These are phyloP conservation scores for Sextonia rubra DNA, from an alignment of 164 flowering plant genomes.

Conservation along the genomic window DNA sequence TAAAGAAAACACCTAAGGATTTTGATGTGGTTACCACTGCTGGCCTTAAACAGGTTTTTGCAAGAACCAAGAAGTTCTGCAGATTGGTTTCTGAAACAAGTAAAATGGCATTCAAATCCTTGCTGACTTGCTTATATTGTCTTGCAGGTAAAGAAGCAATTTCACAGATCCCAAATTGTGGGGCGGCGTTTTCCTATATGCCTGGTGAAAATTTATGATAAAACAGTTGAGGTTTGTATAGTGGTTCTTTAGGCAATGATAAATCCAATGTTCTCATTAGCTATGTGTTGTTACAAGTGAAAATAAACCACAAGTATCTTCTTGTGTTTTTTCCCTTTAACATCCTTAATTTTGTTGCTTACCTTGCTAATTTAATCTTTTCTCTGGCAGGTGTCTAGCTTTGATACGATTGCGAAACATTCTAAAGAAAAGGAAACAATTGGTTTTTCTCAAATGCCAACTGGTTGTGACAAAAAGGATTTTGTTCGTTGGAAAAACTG, in stretches of 20 bases:
- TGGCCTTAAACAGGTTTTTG: constrained; percentile 52
- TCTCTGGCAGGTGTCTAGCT: constrained; percentile 69
- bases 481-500: constrained; percentile 59
- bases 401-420: constrained; percentile 44
- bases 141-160: constrained; percentile 46
- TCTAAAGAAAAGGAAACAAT: constrained; percentile 25
- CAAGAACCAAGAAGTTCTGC: background rate
- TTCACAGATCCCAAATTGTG: constrained; percentile 41
- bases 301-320: background rate
- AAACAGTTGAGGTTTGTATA: constrained; percentile 58
- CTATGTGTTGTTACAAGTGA: background rate
- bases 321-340: background rate
- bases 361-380: background rate
- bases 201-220: constrained; percentile 39
- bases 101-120: background rate
- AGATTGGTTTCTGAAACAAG: background rate
- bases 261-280: background rate
- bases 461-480: constrained; percentile 41
- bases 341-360: background rate
- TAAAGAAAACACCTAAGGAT: constrained; percentile 76
- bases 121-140: background rate
- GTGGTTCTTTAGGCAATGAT: constrained; percentile 3
- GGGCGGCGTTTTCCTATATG: constrained; percentile 87
- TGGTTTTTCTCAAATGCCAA: constrained; percentile 28
- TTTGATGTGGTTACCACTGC: constrained; percentile 92